These are phyloP conservation scores for Schizochytrium sp. DNA, from an alignment of 108 stramenopile genomes.

Conservation along the genomic window DNA sequence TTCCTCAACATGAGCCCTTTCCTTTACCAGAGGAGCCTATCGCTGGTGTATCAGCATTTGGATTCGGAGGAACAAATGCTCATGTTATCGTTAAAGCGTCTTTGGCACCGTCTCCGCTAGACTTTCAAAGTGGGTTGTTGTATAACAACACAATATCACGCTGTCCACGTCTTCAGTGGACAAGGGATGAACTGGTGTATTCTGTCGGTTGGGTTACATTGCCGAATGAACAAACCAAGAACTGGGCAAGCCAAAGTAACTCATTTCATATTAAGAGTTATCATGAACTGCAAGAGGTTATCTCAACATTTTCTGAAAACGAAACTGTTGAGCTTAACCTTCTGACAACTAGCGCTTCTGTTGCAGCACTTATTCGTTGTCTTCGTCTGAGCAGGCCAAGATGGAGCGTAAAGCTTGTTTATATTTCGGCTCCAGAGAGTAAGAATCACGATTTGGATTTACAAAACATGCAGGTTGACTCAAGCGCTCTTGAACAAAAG, in stretches of 20 bases:
- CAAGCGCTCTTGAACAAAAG: background rate
- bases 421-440: too few species aligned
- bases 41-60: constrained; percentile 61
- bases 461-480: background rate
- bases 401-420: background rate
- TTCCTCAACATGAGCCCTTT: background rate
- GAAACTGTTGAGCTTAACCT: too few species aligned
- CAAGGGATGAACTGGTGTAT: background rate
- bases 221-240: background rate
- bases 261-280: too few species aligned
- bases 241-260: background rate
- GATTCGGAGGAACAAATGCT: constrained; percentile 67
- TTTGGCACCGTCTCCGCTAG: background rate
- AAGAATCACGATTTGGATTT: too few species aligned
- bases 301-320: too few species aligned
- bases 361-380: background rate
- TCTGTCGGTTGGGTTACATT: background rate
- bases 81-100: constrained; percentile 44
- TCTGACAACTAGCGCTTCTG: background rate
- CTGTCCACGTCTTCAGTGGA: background rate
- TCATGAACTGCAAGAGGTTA: too few species aligned
- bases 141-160: too few species aligned
- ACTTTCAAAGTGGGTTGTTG: background rate
- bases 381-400: background rate
- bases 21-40: background rate